Evolutionary conservation across 2,329 filamentous ascomycete genomes (phyloP), one percentile per base, ranked within the genome.

Genomic region (Cercospora sp.): DNA sequence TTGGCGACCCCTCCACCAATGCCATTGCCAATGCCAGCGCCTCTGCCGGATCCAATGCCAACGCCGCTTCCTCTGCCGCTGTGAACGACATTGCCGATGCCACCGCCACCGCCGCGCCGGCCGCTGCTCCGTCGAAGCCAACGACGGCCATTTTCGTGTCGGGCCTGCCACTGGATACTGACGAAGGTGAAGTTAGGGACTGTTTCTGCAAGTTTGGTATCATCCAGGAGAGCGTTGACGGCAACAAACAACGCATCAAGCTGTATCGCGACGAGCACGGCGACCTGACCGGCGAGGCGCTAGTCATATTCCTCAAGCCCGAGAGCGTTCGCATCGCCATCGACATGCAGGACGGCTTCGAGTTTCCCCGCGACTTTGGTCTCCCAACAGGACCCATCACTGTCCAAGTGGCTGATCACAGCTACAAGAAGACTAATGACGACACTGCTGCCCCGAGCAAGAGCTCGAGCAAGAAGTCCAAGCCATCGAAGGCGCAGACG

Each of bases 141-240:
- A 42, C 97, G 79, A 97, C 92, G 5, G 94, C 94, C 51, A 87
- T 99, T 71, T 99, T 94, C 82, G 91, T 97, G 59, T 97, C 93
- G 4, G 92, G 91, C 12, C 86, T 99, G 3, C 96, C 95, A 0
- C 80, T 84, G 45, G 92, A 98, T 78, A 90, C 88, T 53, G 92
- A 90, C 0, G 83, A 90, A 51, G 88, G 91, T 31, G 95, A 99
- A 81, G 88, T 99, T 16, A 86, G 91, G 73, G 87, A 93, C 26
- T 84, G 92, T 30, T 99, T 99, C 82, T 92, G 90, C 60, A 94
- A 92, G 78, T 96, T 88, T 76, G 94, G 94, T 68, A 91, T 98
- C 73, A 94, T 99, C 72, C 93, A 94, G 60, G 94, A 98, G 80
- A 92, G 97, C 80, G 94, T 97, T 72, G 94, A 97, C 76, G 93